Base-by-base conservation (phyloP, 2,329 filamentous ascomycete species). In the Dryadomyces quercivorus region DNA sequence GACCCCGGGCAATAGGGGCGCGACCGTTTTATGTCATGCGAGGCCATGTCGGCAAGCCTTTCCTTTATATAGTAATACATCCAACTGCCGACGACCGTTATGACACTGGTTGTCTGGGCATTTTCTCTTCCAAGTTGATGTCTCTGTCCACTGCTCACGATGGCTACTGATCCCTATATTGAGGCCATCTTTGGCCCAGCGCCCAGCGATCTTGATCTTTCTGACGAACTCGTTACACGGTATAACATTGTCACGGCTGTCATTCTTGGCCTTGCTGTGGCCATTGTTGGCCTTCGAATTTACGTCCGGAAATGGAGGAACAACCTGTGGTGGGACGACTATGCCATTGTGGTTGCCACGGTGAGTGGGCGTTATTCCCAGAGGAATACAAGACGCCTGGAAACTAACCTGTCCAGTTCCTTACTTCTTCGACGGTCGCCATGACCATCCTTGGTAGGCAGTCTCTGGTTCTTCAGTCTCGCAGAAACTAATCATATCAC, bases 261-360 rank as follows among this genome's bases (percentile, higher is more conserved):
- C 34, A 53, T 53, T 13, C 22, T 48, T 5, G 44, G 12, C 2
- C 20, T 53, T 13, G 45, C 51, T 44, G 13, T 40, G 6, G 7
- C 1, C 13, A 20, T 53, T 42, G 51, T 53, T 13, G 34, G 6
- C 12, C n/a, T 53, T 21, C 51, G 51, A 2, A 8, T 53, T 31
- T 53, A 18, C 6, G 34, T 53, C 13, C 51, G 51, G n/a, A 18
- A 31, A 9, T 38, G n/a, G 18, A 26, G 44, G 13, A 26, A 10
- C 31, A 26, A 7, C 15, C n/a, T 53, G 34, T 53, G 51, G 51
- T 53, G 47, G 13, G 51, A 53, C 12, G 51, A 53, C 51, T 53
- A 53, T 42, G 51, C 51, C 15, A 26, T 48, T 12, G 22, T 53
- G 4, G 13, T 26, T 5, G 20, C n/a, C 13, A 16, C 21, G 20